Evolutionary conservation across 1,284 basidiomycete genomes (phyloP).

Genomic region (Austroboletus novae-zelandiae): DNA sequence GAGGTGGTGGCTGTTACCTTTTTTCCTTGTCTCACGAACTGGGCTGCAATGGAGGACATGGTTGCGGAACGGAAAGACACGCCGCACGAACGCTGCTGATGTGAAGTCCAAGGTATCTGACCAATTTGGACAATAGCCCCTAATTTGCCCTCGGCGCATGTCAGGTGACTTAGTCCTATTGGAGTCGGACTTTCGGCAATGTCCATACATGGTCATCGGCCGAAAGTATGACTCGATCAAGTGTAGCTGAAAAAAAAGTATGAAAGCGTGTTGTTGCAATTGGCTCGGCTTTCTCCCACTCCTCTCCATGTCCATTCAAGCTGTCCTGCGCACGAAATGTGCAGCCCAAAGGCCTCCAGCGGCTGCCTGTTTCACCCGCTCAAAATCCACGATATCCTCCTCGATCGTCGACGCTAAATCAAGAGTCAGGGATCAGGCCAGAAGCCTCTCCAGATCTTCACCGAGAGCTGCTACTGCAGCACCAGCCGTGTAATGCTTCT

Average conservation of each 20-base stretch:
- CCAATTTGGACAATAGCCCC: slow-evolving; percentile 5
- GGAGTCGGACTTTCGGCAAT: slow-evolving; percentile 25
- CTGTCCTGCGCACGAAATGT: slow-evolving; percentile 43
- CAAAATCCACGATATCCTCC: slow-evolving; percentile 49
- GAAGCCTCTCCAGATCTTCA: slow-evolving; percentile 68
- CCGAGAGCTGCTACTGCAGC: slow-evolving; percentile 54
- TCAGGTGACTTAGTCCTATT: not conserved
- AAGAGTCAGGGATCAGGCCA: slow-evolving; percentile 66
- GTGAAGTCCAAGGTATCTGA: not conserved
- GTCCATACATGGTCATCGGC: slow-evolving; percentile 20
- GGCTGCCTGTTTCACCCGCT: slow-evolving; percentile 43
- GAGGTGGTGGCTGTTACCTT: slow-evolving; percentile 14
- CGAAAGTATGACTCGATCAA: slow-evolving; percentile 25
- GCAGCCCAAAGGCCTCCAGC: slow-evolving; percentile 41
- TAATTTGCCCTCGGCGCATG: not conserved
- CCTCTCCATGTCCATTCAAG: slow-evolving; percentile 30
- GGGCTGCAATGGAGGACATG: slow-evolving; percentile 37
- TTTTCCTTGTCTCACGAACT: slow-evolving; percentile 41
- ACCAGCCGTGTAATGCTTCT: slow-evolving; percentile 48
- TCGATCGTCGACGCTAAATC: slow-evolving; percentile 69
- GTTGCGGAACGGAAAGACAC: slow-evolving; percentile 4
- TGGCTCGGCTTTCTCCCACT: not conserved
- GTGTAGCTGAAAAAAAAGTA: slow-evolving; percentile 1
- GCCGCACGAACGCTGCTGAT: not conserved
- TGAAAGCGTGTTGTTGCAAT: slow-evolving; percentile 1